Base-by-base conservation (phyloP, 2,329 filamentous ascomycete genomes). In the Xylariomycetidae sp. region DNA sequence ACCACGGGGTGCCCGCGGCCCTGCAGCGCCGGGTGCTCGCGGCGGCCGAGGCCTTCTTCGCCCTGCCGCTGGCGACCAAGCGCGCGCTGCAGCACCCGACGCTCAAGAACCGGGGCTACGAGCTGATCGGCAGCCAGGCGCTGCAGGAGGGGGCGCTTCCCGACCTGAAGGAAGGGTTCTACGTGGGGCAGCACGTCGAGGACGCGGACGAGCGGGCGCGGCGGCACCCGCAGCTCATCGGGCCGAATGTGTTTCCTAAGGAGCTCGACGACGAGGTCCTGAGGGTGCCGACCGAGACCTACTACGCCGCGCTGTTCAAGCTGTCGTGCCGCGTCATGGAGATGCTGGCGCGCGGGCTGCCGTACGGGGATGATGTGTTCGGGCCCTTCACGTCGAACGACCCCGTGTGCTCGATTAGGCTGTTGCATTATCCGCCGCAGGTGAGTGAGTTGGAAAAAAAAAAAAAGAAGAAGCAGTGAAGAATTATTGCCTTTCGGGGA, bases 161-260 rank as follows among this genome's bases (percentile, higher is more conserved):
- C 2, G 43, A 46, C n/a, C 36, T 46, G 6, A 42, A 37, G 14
- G 40, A 42, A 50, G 60, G 62, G 3, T 67, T 57, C 40, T 64
- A 62, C 31, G 42, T 66, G 16, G 62, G 64, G 14, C 48, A 57
- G 16, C 57, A 71, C 15, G 56, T 70, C 12, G 42, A 51, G 0
- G 58, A 62, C 14, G 46, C 42, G 5, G 50, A 60, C 17, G 49
- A 53, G 8, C 27, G 19, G 30, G 33, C 40, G 4, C 28, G 33
- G 19, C 26, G 25, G 2, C 45, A 48, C 28, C 45, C 43, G 16
- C 40, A 44, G 9, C 27, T 51, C 13, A 49, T 49, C 4, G 48
- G 47, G 1, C 44, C 45, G 3, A 50, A 50, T 33, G 22, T 48
- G 19, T 51, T 47, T 27, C 47, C 48, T 15, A 5, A 25, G 8